Evolutionary conservation across 352 stramenopile species (phyloP).

Genomic region (Phytophthora macrochlamydospora): DNA sequence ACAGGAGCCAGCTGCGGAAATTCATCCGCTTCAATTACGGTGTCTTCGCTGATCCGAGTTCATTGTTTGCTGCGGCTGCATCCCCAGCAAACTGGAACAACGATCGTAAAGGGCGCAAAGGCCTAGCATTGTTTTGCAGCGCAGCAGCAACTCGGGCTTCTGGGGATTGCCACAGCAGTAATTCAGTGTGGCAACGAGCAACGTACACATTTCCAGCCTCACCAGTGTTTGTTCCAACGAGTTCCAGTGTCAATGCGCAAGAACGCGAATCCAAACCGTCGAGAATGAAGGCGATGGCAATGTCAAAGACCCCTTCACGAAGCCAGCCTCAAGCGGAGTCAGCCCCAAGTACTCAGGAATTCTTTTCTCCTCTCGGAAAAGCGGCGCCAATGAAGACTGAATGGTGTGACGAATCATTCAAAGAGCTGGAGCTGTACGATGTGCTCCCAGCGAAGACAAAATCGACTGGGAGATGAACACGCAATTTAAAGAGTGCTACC

Average conservation of each 20-base stretch:
- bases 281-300: neutral
- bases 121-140: neutral
- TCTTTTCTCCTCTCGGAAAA: conserved; percentile 38
- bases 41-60: conserved; percentile 46
- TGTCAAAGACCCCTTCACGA: neutral
- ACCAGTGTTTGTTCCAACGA: conserved; percentile 1
- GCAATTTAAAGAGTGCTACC: conserved; percentile 27
- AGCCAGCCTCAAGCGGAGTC: conserved; percentile 7
- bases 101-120: neutral
- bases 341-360: conserved; percentile 22
- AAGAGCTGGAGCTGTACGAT: conserved; percentile 45
- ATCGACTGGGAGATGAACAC: conserved; percentile 56
- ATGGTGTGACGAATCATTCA: conserved; percentile 59
- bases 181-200: conserved; percentile 19
- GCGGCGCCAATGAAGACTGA: conserved; percentile 21
- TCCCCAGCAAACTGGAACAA: conserved; percentile 3
- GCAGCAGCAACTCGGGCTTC: neutral
- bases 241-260: neutral
- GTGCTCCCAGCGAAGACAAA: conserved; percentile 39
- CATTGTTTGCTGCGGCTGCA: conserved; percentile 29
- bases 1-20: conserved; percentile 45
- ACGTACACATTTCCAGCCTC: conserved; percentile 3
- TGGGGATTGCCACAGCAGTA: conserved; percentile 11
- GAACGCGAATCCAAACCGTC: neutral
- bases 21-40: conserved; percentile 60